Base-by-base conservation (phyloP, 805 yeast genomes). In the Pichia nanzhaoensis region DNA sequence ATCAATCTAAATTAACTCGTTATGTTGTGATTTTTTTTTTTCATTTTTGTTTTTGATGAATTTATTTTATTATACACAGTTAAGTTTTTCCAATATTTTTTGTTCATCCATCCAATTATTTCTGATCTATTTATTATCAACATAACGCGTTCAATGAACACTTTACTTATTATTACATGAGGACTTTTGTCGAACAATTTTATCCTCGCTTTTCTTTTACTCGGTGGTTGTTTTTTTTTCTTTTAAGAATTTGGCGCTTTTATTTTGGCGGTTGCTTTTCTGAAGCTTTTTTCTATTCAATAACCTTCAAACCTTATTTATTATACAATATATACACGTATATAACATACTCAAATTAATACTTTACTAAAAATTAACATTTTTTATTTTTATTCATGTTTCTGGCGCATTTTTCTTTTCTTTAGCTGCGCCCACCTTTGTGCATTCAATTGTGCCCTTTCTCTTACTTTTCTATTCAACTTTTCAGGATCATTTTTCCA, bases 401-500 rank as follows among this genome's bases (percentile, higher is more conserved):
- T 22, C 17, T 19, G 13, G 4, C 20, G 17, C 7, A 9, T 9
- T 22, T 24, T 13, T 14, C 20, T 24, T 3, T 8, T 28, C n/a
- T 28, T 4, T 39, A 34, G 7, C 41, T 7, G 13, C 30, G 30
- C 4, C 41, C 18, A 30, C 14, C 18, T 30, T 39, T 39, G 12
- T 14, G n/a, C 20, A 19, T 31, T 8, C 19, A 39, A 17, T 28
- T 19, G 33, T 5, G 33, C 14, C 12, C 16, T 30, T 13, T 30
- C 33, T 14, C 33, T 30, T 10, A 14, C 6, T 30, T 14, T 30
- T 13, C 33, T 30, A 6, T 13, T 13, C 33, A 10, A 13, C 5
- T 5, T 30, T 13, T 39, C 34, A 39, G 34, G 41, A 39, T 39
- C 31, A 16, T 30, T 13, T 21, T 30, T 22, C 40, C 28, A 35